These are phyloP conservation scores for Prinsepia uniflora DNA, from an alignment of 306 rosid species.

Conservation along the genomic window DNA sequence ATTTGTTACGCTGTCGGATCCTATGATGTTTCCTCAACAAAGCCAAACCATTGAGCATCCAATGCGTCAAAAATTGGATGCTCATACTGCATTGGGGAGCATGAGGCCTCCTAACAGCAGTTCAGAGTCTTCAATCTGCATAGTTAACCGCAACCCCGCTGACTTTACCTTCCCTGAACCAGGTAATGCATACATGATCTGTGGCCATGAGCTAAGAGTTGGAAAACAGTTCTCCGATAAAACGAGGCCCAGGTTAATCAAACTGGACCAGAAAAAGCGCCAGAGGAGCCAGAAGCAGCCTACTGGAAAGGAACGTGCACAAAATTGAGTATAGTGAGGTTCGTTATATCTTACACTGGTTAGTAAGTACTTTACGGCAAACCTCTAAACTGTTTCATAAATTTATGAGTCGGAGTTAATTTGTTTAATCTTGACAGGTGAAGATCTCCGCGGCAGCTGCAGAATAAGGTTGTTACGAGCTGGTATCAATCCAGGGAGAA, in stretches of 20 bases:
- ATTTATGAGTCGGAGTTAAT: conserved; percentile 9
- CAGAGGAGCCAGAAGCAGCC: conserved; percentile 48
- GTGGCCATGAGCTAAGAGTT: conserved; percentile 72
- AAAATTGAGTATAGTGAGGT: conserved; percentile 31
- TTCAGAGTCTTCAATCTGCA: conserved; percentile 41
- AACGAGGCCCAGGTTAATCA: conserved; percentile 23
- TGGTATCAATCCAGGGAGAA: conserved; percentile 1
- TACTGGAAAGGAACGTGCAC: conserved; percentile 35
- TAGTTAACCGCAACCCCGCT: conserved; percentile 82
- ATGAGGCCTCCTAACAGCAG: conserved; percentile 36
- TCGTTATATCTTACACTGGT: conserved; percentile 36
- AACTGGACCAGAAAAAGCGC: conserved; percentile 43
- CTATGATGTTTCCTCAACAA: conserved; percentile 32
- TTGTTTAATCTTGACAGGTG: conserved; percentile 33
- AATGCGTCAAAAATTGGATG: conserved; percentile 28
- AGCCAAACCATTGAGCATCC: conserved; percentile 34
- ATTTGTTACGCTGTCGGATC: conserved; percentile 22
- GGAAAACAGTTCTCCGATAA: conserved; percentile 22
- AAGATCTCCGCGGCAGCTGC: conserved; percentile 26
- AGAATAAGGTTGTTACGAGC: conserved; percentile 6
- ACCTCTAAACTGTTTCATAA: conserved; percentile 17
- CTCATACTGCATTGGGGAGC: conserved; percentile 37
- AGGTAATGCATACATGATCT: conserved; percentile 75
- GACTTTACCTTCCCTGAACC: conserved; percentile 65
- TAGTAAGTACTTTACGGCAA: conserved; percentile 15